phyloP scores from a whole-genome alignment of 1,284 basidiomycete genomes.

The Garcileccinum viscosum region DNA sequence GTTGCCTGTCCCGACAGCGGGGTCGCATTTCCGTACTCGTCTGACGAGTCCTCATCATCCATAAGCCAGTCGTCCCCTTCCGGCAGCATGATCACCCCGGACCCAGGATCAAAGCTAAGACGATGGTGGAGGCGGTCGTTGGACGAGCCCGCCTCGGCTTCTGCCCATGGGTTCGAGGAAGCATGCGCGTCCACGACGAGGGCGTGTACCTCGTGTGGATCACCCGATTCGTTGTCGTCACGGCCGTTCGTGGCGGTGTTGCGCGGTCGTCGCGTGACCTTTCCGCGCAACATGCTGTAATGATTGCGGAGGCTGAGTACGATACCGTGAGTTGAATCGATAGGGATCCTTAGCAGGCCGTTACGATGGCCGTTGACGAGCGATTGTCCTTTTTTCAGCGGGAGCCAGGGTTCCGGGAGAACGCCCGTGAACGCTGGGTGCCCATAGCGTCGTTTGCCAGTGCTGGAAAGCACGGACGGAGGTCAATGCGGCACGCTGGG shows the following conservation, averaged over 20 bases:
- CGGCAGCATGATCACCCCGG: conserved; percentile 84
- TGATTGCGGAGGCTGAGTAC: conserved; percentile 78
- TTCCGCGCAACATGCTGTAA: conserved; percentile 55
- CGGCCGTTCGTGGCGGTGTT: conserved; percentile 21
- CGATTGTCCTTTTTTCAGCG: conserved; percentile 79
- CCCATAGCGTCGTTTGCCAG: conserved; percentile 86
- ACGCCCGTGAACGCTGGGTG: conserved; percentile 90
- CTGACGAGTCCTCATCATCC: conserved; percentile 46
- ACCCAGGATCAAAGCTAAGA: conserved; percentile 78
- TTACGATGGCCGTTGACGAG: conserved; percentile 59
- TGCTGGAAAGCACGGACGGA: conserved; percentile 51
- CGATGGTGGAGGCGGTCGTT: conserved; percentile 53
- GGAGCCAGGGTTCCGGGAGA: conserved; percentile 90
- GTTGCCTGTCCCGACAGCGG: conserved; percentile 25
- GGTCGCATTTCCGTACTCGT: conserved; percentile 33
- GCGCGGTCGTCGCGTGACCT: conserved; percentile 29
- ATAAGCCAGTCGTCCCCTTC: conserved; percentile 76
- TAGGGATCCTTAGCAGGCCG: conserved; percentile 39
- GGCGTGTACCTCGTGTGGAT: conserved; percentile 17
- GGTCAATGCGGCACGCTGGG: neutral
- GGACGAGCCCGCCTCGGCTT: conserved; percentile 36
- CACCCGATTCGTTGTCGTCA: conserved; percentile 6
- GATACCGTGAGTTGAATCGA: conserved; percentile 64
- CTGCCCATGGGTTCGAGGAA: conserved; percentile 61
- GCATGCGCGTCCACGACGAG: conserved; percentile 26